Base-by-base conservation (phyloP, 345 rosid species). In the Brassica incana region DNA sequence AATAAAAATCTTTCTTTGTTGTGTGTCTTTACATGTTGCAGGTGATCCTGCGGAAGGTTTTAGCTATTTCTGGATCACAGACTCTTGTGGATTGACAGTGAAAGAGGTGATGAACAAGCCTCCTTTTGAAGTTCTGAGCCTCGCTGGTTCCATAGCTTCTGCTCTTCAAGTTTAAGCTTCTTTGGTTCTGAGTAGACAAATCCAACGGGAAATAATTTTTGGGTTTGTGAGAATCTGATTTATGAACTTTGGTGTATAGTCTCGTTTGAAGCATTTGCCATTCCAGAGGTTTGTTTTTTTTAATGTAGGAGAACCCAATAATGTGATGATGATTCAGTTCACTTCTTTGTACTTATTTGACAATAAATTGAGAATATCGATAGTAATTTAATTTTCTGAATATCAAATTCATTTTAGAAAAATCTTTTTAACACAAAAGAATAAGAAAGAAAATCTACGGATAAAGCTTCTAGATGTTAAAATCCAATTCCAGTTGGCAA, bases 51-150 rank as follows among this genome's bases (percentile, higher is more conserved):
- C 85, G 66, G 81, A 77, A 61, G 97, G 97, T 15, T 76, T 95
- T 68, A 77, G 85, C 71, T 91, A 95, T 84, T 95, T 95, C 86
- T 95, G 99, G 99, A 91, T 95, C 74, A 95, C 97, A 11, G 98
- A 95, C 81, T 95, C 98, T 18, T 92, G 99, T 81, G 93, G 97
- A 3, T 65, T 32, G 64, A 95, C 98, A 1, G 98, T 91, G 80
- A 86, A 85, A 56, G 88, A 89, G 77, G 99, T 95, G 81, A 82
- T 67, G 83, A 83, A 83, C 81, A 88, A 76, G 82, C 87, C 82
- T 43, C 99, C 98, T 2, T 95, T 91, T 71, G 96, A 95, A 88
- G 75, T 95, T 81, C 91, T 95, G n/a, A 92, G 96, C 86, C 94
- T 95, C 12, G 93, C 98, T 11, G 80, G 91, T 78, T 80, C 98